A percentile compares a stretch with the other conserved stretches of the same genome.
Evolutionary conservation across 768 basidiomycete genomes (phyloP).

Genomic region (Boletus pseudo-olivaceus): DNA sequence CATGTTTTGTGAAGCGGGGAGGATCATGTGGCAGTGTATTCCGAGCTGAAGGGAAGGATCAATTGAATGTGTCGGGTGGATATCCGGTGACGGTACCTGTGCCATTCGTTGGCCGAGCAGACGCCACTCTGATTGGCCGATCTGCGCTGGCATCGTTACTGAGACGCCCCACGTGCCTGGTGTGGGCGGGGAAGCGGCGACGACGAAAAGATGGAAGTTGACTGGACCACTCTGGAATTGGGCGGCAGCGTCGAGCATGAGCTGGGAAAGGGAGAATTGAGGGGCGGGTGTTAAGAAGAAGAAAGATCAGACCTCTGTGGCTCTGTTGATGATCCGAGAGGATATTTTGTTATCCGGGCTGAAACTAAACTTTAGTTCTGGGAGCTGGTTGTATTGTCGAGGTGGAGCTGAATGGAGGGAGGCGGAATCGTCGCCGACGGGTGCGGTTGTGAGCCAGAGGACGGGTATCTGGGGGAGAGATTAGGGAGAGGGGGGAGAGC

Average conservation of each 20-base stretch:
- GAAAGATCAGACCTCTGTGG: conserved; percentile 41
- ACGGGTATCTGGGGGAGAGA: conserved; percentile 31
- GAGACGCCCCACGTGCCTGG: conserved; percentile 28
- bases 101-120: conserved; percentile 42
- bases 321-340: conserved; percentile 39
- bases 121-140: conserved; percentile 38
- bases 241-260: conserved; percentile 29
- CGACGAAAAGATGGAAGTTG: conserved; percentile 50
- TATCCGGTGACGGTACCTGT: conserved; percentile 36
- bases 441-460: conserved; percentile 46
- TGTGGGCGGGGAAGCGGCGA: conserved; percentile 47
- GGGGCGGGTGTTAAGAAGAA: background rate
- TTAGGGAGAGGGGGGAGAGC: conserved; percentile 1
- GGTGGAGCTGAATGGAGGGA: conserved; percentile 26
- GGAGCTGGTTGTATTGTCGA: conserved; percentile 40
- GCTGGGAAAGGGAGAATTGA: conserved; percentile 7
- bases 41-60: conserved; percentile 39
- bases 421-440: conserved; percentile 30
- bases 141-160: conserved; percentile 26
- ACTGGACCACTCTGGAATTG: conserved; percentile 32
- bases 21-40: conserved; percentile 58
- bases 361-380: conserved; percentile 42
- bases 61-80: conserved; percentile 8
- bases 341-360: conserved; percentile 44
- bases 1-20: conserved; percentile 46